Base-by-base conservation (phyloP, 768 basidiomycete species). In the Phylloporus sp. region DNA sequence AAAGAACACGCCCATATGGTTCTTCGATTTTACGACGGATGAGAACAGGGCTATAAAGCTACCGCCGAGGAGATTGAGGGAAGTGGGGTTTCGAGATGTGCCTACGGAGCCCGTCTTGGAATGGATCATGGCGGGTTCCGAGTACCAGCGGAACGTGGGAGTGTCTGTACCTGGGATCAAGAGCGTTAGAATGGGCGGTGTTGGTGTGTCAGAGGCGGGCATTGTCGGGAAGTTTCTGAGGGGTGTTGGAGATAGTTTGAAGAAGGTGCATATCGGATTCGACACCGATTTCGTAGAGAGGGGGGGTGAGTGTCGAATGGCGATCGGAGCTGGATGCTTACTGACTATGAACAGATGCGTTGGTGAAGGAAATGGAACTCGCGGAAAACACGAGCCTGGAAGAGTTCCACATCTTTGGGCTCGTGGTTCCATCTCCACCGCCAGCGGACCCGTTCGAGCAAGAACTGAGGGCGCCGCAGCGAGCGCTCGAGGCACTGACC, bases 341-440 rank as follows among this genome's bases (percentile, higher is more conserved):
- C 52, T 62, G 36, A 64, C 39, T 21, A 5, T 29, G 23, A 21
- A 27, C 11, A 66, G 64, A 58, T 42, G 45, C 38, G 8, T 37
- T 68, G 32, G 58, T 66, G 29, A 54, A 41, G 20, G 60, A 66
- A 21, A 55, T 68, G 26, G 47, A 55, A 15, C 64, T 66, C 15
- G 46, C 58, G 0, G 44, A 53, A 15, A 68, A 64, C 38, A 52
- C 42, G 22, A 49, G 42, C 35, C 52, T 66, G 22, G 55, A 55
- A 39, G 66, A 64, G 44, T 48, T 63, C 32, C 66, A 68, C 45
- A 52, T 66, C 22, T 68, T 68, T 45, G 64, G 62, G 6, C 59
- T 66, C 9, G 56, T 66, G 13, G 55, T 67, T 36, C 64, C 61
- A 17, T 61, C 65, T 23, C 64, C 61, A 33, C 59, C 65, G 6